Evolutionary conservation across 768 basidiomycete genomes (phyloP), one percentile per base, ranked within the genome.

Genomic region (Rhodosporidiobolus sp.): DNA sequence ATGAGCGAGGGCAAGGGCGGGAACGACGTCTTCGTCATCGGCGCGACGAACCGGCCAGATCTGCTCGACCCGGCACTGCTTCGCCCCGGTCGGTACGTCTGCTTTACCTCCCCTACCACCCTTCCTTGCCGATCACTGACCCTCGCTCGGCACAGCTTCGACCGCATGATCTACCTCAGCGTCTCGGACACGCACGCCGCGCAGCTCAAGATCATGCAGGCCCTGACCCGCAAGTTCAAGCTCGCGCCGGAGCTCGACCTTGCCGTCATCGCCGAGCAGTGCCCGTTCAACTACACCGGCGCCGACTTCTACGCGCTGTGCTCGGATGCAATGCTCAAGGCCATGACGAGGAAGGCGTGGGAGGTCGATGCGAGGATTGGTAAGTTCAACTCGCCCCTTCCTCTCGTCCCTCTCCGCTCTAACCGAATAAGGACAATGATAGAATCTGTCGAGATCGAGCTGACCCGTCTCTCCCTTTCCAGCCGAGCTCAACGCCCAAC

Each of bases 251-350:
- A 81, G 60, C 83, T 94, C 14, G 83, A 88, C 76, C 85, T 98
- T 12, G 80, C 81, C 28, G 72, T 77, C 14, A 81, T 99, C 55
- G 91, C 90, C 30, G 84, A 87, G 35, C 82, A 83, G 46, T 98
- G 94, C 72, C 89, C 92, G 0, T 92, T 94, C 84, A 92, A 94
- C 79, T 94, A 89, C 79, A 98, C 96, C 4, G 96, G 96, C 55
- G 96, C 96, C 53, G 96, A 99, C 80, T 94, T 98, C 74, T 98
- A 99, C 83, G 96, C 96, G 0, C 83, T 99, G 16, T 98, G 96
- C 81, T 90, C 93, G 10, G 95, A 99, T 81, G 94, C 96, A 2
- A 88, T 99, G 86, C 84, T 99, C 67, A 90, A 91, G 80, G 92
- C 96, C 17, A 95, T 99, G 88, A 88, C 92, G 30, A 84, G 90